These are phyloP conservation scores for Ogataea pini DNA, from an alignment of 805 yeast genomes.

Conservation along the genomic window DNA sequence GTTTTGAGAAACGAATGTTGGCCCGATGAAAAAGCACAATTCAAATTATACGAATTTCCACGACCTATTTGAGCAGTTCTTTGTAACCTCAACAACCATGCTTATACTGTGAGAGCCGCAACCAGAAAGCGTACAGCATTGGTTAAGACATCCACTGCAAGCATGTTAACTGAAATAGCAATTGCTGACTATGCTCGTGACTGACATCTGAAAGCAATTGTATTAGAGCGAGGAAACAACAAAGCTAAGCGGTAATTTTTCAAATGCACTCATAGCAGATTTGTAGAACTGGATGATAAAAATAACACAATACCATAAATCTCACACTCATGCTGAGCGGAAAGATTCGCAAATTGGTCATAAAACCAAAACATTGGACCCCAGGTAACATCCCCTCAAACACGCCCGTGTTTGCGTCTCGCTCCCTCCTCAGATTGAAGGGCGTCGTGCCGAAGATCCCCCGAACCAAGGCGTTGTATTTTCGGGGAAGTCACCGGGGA, in stretches of 20 bases:
- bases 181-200: background rate
- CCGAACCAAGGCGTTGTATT: background rate
- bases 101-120: conserved; percentile 1
- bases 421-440: background rate
- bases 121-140: background rate
- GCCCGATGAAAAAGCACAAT: no score
- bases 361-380: background rate
- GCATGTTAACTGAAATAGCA: conserved; percentile 3
- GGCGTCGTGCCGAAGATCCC: background rate
- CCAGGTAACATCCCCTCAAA: background rate
- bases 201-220: background rate
- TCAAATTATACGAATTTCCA: background rate
- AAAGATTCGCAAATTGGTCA: no score
- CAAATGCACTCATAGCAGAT: no score
- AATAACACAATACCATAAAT: no score
- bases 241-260: background rate
- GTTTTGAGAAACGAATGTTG: no score
- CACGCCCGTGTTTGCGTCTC: background rate
- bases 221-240: no score
- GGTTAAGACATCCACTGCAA: background rate
- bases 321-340: no score
- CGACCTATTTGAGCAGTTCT: background rate
- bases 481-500: background rate
- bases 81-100: conserved; percentile 2
- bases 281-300: no score